phyloP scores from a whole-genome alignment of 2,329 filamentous ascomycete species.

The Amesomyces nigricolor region DNA sequence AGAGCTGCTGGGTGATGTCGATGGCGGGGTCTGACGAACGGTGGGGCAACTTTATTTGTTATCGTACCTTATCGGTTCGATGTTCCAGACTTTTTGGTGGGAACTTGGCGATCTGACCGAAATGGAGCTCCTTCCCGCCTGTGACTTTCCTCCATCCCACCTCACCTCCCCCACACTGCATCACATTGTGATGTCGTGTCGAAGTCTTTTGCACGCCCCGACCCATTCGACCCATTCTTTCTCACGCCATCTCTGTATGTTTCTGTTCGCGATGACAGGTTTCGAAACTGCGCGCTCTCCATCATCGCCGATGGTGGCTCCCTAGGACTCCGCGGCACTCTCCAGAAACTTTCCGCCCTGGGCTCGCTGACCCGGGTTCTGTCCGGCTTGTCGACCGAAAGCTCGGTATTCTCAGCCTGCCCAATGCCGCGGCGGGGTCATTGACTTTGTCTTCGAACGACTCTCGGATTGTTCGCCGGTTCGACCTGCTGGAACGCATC shows the following conservation, averaged over 20 bases:
- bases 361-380: slow-evolving; percentile 14
- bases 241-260: background rate
- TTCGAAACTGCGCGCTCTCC: slow-evolving; percentile 14
- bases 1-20: too few species aligned
- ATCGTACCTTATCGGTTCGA: background rate
- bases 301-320: slow-evolving; percentile 9
- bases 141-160: background rate
- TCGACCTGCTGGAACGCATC: slow-evolving; percentile 6
- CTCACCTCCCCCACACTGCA: background rate
- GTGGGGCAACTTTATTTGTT: background rate
- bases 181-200: background rate
- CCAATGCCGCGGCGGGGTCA: slow-evolving; percentile 19
- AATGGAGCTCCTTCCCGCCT: background rate
- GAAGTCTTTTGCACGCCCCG: background rate
- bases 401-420: slow-evolving; percentile 14
- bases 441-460: slow-evolving; percentile 25
- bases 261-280: slow-evolving; percentile 1
- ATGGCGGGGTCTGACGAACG: too few species aligned
- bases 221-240: background rate
- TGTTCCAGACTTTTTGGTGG: background rate
- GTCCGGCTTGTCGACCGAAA: slow-evolving; percentile 5
- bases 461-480: slow-evolving; percentile 18
- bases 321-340: slow-evolving; percentile 14
- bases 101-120: too few species aligned
- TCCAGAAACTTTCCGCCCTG: slow-evolving; percentile 11